A percentile compares a stretch with the other conserved stretches of the same genome.
These are phyloP conservation scores for Saccharomycopsis phalli DNA, from an alignment of 1,139 yeast genomes.

Conservation along the genomic window DNA sequence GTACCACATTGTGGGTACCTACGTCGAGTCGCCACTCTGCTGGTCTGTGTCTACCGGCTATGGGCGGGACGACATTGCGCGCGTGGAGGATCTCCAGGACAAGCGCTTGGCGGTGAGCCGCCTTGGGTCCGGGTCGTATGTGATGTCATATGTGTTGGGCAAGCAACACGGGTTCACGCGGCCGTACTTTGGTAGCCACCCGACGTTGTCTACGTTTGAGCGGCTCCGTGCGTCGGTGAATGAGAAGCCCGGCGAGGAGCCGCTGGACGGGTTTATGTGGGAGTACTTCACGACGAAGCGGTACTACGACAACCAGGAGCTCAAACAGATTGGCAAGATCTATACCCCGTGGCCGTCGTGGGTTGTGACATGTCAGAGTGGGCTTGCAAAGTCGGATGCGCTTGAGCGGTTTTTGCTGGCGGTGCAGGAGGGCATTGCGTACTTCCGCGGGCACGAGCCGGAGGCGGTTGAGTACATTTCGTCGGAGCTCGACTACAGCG, in stretches of 20 bases:
- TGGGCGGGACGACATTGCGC: slow-evolving; percentile 43
- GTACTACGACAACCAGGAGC: slow-evolving; percentile 71
- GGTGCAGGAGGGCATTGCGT: slow-evolving; percentile 56
- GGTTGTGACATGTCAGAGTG: slow-evolving; percentile 40
- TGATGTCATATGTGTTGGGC: slow-evolving; percentile 82
- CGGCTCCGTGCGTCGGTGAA: slow-evolving; percentile 77
- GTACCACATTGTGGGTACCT: slow-evolving; percentile 68
- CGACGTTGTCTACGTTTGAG: slow-evolving; percentile 57
- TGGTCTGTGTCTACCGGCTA: slow-evolving; percentile 85
- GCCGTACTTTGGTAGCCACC: slow-evolving; percentile 45
- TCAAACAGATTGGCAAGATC: slow-evolving; percentile 76
- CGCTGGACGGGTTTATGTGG: slow-evolving; percentile 90
- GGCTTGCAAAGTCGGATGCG: slow-evolving; percentile 26
- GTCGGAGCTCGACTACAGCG: slow-evolving; percentile 61
- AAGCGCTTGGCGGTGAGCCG: slow-evolving; percentile 73
- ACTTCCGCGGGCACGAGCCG: slow-evolving; percentile 50
- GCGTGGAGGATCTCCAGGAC: slow-evolving; percentile 48
- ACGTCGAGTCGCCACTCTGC: slow-evolving; percentile 76
- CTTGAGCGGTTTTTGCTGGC: slow-evolving; percentile 41
- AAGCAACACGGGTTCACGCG: slow-evolving; percentile 41
- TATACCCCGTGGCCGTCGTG: slow-evolving; percentile 97
- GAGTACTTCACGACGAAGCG: slow-evolving; percentile 83
- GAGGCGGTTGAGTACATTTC: slow-evolving; percentile 63
- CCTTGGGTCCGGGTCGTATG: slow-evolving; percentile 85
- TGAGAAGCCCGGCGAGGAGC: slow-evolving; percentile 31